Evolutionary conservation across 768 basidiomycete genomes (phyloP), one percentile per base, ranked within the genome.

Genomic region (Rhizopogon salebrosus): DNA sequence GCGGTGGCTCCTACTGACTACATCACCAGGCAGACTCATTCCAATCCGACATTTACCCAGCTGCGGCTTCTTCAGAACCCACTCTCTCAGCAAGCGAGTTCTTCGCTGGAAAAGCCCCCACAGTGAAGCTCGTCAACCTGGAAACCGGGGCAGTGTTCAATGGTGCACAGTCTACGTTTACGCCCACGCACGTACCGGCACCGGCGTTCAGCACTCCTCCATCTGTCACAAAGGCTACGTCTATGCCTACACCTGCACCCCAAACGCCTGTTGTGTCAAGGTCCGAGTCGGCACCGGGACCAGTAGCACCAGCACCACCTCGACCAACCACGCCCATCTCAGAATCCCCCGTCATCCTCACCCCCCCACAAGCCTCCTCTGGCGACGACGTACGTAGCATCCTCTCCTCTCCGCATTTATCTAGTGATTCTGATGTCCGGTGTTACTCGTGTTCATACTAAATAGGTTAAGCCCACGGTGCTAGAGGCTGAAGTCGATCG

Each of bases 31-130:
- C 94, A 35, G 94, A 98, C 53, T 84, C 86, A 4, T 98, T 98
- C 90, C 95, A 98, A 70, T 85, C 92, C 13, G 95, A 98, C 69
- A 95, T 98, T 68, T 98, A 83, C 78, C 95, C 97, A 4, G 90
- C 92, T 8, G 95, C 93, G 1, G 84, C 84, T 0, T 91, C 92
- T 4, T 68, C 77, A 52, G 89, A 95, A 62, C 81, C 93, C 14
- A 82, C 91, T 6, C 78, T 95, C 43, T 75, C 81, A 18, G 88
- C 95, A 8, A 75, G 82, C 54, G 92, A 97, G 60, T 98, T 90
- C 75, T 92, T 98, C 72, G 71, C 77, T 10, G 93, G 94, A 43
- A 95, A 95, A 72, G 77, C 76, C 10, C 81, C 85, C 3, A 70
- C 83, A n/a, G 79, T 84, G 9, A 91, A 93, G 55, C 75, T 94